These are phyloP conservation scores for Leptographium radiaticola DNA, from an alignment of 2,329 filamentous ascomycete genomes.

Conservation along the genomic window DNA sequence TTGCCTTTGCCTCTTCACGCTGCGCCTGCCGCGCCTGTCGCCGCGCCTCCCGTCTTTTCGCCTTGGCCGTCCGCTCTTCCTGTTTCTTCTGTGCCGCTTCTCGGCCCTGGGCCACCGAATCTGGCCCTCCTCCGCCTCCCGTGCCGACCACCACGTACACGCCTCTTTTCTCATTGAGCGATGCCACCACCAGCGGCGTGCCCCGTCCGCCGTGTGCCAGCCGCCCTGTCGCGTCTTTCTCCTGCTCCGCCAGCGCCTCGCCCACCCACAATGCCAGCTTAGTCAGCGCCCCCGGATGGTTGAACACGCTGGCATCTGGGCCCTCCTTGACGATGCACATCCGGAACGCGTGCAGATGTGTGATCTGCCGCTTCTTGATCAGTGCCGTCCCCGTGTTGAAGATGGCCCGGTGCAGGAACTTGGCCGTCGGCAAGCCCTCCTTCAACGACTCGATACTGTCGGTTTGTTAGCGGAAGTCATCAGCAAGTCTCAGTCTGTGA, in stretches of 20 bases:
- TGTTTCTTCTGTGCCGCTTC: conserved; percentile 51
- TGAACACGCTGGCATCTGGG: conserved; percentile 81
- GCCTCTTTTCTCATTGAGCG: conserved; percentile 72
- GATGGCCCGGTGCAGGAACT: conserved; percentile 83
- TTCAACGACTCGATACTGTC: conserved; percentile 62
- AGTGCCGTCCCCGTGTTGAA: conserved; percentile 83
- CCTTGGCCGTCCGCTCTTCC: conserved; percentile 50
- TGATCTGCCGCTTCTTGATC: conserved; percentile 87
- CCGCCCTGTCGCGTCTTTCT: conserved; percentile 61
- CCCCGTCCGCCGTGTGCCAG: conserved; percentile 56
- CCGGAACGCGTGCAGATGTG: conserved; percentile 81
- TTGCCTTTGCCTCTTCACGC: conserved; percentile 43
- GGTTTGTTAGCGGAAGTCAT: conserved; percentile 1
- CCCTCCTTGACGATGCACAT: conserved; percentile 95
- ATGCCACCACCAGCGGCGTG: conserved; percentile 80
- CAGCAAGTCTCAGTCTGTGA: conserved; percentile 1
- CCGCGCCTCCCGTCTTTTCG: conserved; percentile 46
- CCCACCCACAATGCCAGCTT: conserved; percentile 91
- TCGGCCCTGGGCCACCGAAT: conserved; percentile 50
- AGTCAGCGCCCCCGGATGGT: conserved; percentile 80
- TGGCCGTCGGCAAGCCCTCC: conserved; percentile 65
- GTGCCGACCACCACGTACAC: conserved; percentile 91
- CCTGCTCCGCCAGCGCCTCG: conserved; percentile 82
- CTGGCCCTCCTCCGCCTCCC: conserved; percentile 70
- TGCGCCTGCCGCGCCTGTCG: conserved; percentile 17